Evolutionary conservation across 2,329 filamentous ascomycete genomes (phyloP), one percentile per base, ranked within the genome.

Genomic region (Fusarium fracticaudum): DNA sequence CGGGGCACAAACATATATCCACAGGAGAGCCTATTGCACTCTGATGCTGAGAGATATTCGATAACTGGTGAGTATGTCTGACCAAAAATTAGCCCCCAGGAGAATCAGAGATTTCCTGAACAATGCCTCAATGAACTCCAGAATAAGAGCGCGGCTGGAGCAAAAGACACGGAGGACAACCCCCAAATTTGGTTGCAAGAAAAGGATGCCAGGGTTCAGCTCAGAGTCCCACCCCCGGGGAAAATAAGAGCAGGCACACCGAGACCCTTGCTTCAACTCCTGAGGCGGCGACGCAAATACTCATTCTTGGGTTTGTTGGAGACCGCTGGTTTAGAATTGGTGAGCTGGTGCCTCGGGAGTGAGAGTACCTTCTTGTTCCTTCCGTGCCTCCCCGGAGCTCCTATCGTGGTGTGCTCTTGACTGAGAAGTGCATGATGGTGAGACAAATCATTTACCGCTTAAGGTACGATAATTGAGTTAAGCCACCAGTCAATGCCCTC

Each of bases 381-480:
- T 29, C 20, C n/a, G n/a, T 20, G 5, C 35, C n/a, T 47, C 13
- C 26, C 10, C 44, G n/a, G 40, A 41, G 31, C 10, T 43, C 43
- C 8, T 43, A 41, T 18, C 53, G 58, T 63, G 60, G 70, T 73
- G 61, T 61, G 62, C 60, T 57, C 59, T 53, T 60, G 44, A 14
- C 18, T 35, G 31, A 35, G 22, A 13, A 38, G 37, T 33, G 53
- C 48, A 37, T 20, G 48, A 45, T 65, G 70, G 67, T 35, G 60
- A 71, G 71, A 58, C 60, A 47, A n/a, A 43, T 20, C 20, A 50
- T 61, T 41, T 48, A 33, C 54, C 40, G n/a, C 24, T 14, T 4
- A 17, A 57, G 38, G 38, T 58, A 43, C 50, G 48, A 57, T 20
- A 67, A 67, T 18, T 57, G 24, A n/a, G 37, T 43, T 62, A 31